Percentiles rank a stretch among this genome's conserved stretches.
Conservation (phyloP, 305 asterid species). For the Ilex paraguariensis region DNA sequence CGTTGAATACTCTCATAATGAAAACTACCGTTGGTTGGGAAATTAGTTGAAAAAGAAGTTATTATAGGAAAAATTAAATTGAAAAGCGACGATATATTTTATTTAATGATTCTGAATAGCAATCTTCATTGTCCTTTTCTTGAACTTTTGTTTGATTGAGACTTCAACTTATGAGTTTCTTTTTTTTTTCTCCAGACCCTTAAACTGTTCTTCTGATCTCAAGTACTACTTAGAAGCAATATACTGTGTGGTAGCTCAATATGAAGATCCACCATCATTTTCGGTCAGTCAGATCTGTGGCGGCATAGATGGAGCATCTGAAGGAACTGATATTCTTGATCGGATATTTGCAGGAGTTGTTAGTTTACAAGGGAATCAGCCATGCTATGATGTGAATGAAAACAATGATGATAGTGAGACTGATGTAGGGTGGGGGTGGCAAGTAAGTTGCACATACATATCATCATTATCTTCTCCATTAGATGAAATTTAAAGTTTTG, state of each 20-base stretch:
- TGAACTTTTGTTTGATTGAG: not conserved
- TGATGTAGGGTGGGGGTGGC: not conserved
- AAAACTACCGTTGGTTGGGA: too few species aligned
- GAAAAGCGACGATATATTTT: too few species aligned
- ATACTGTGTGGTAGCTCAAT: not conserved
- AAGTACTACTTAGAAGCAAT: not conserved
- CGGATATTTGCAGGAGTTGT: not conserved
- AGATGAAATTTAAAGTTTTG: too few species aligned
- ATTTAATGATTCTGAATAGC: too few species aligned
- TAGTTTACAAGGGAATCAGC: not conserved
- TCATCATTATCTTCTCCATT: too few species aligned
- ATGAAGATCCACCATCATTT: not conserved
- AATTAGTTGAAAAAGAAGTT: too few species aligned
- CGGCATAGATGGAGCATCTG: not conserved
- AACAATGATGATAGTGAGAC: not conserved
- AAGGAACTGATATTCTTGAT: not conserved
- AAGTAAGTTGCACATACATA: not conserved
- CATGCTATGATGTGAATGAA: not conserved
- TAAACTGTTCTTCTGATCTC: not conserved
- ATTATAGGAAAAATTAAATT: too few species aligned
- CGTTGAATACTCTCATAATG: too few species aligned
- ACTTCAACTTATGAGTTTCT: not conserved
- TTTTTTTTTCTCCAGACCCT: not conserved
- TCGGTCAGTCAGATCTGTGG: not conserved
- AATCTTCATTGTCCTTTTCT: not conserved